Conservation (phyloP, 2,329 filamentous ascomycete species). For the Emergomyces pasteurianus region DNA sequence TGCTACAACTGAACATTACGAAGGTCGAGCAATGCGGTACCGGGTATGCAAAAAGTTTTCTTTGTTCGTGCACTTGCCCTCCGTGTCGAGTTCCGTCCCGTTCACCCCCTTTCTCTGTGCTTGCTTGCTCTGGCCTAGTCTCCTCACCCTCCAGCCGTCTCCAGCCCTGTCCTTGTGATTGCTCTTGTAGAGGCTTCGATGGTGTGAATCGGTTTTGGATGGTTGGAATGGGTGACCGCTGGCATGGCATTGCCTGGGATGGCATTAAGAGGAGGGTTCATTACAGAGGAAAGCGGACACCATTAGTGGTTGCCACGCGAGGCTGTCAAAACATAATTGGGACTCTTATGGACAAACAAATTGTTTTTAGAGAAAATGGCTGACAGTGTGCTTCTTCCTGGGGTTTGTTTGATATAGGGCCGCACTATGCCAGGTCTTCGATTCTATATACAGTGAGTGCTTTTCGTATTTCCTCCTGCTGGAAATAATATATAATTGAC, state of each 20-base stretch:
- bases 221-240: no score
- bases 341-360: not conserved
- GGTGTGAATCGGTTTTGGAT: not conserved
- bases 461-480: not conserved
- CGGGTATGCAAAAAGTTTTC: slow-evolving; percentile 49
- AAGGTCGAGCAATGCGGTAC: slow-evolving; percentile 99
- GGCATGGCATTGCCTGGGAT: not conserved
- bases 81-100: not conserved
- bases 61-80: not conserved
- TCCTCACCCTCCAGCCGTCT: not conserved
- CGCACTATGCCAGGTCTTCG: slow-evolving; percentile 92
- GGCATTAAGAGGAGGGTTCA: not conserved
- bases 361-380: not conserved
- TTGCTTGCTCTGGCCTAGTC: not conserved
- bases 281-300: no score
- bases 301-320: no score
- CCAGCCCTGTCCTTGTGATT: not conserved
- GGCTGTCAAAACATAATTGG: not conserved
- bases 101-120: not conserved
- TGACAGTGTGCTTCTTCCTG: not conserved
- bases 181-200: not conserved
- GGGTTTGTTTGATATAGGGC: slow-evolving; percentile 46
- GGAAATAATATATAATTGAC: not conserved
- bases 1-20: slow-evolving; percentile 93
- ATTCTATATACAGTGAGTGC: slow-evolving; percentile 76